Evolutionary conservation across 805 yeast genomes (phyloP).

Genomic region (Jamesozyma jinghongensis): DNA sequence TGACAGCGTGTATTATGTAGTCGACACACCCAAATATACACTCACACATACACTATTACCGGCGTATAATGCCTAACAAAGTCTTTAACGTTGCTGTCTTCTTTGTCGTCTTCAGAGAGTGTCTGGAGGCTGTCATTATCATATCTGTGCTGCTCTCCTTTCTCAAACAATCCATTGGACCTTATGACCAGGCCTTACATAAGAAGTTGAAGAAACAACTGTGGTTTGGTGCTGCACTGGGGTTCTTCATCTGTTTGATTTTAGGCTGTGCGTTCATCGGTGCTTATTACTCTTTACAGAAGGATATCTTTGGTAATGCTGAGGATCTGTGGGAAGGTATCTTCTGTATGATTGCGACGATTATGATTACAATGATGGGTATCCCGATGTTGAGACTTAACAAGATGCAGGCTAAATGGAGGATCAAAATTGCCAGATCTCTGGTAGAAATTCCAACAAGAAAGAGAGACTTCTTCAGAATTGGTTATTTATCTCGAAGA

Average conservation of each 20-base stretch:
- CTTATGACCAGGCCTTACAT: constrained; percentile 44
- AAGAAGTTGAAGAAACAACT: constrained; percentile 65
- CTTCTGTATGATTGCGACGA: constrained; percentile 81
- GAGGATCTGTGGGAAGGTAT: constrained; percentile 98
- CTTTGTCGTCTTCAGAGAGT: constrained; percentile 88
- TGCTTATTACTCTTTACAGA: constrained; percentile 71
- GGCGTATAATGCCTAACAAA: constrained; percentile 17
- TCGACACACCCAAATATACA: no score
- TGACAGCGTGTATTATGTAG: no score
- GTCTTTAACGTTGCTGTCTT: constrained; percentile 51
- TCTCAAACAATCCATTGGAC: constrained; percentile 75
- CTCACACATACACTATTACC: no score
- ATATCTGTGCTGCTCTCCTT: constrained; percentile 88
- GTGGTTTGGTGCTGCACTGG: constrained; percentile 72
- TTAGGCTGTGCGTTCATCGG: constrained; percentile 94
- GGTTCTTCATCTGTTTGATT: constrained; percentile 68
- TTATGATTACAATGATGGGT: constrained; percentile 89
- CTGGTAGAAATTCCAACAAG: constrained; percentile 49
- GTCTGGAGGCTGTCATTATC: constrained; percentile 85
- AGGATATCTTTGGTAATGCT: constrained; percentile 75
- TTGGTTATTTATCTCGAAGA: constrained; percentile 53
- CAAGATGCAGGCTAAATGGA: constrained; percentile 96
- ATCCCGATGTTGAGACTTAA: constrained; percentile 91
- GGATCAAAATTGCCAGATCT: constrained; percentile 85
- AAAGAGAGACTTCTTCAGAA: constrained; percentile 42